Evolutionary conservation across 352 stramenopile species (phyloP).

Genomic region (Saprolegnia diclina): DNA sequence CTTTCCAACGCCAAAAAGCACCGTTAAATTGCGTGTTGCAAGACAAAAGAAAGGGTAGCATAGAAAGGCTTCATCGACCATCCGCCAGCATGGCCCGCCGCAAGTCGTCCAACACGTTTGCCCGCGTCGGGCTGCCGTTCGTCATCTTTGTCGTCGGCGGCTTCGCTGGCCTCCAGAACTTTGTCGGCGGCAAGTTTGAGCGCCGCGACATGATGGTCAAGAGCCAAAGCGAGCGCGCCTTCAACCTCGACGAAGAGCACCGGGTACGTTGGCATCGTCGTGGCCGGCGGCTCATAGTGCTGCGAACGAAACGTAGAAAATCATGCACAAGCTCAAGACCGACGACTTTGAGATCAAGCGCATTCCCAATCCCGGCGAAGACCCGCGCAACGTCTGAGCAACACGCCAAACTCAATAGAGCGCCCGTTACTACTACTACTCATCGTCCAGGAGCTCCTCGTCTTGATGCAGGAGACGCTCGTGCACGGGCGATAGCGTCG

Average conservation of each 20-base stretch:
- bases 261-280: slow-evolving; percentile 38
- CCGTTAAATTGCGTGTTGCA: no score
- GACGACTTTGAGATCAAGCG: slow-evolving; percentile 85
- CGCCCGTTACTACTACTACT: not conserved
- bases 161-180: slow-evolving; percentile 72
- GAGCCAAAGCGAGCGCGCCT: slow-evolving; percentile 71
- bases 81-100: not conserved
- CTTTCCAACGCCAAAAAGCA: no score
- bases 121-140: slow-evolving; percentile 62
- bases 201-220: slow-evolving; percentile 73
- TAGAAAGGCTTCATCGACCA: no score
- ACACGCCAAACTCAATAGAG: no score
- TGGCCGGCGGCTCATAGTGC: not conserved
- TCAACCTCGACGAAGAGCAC: slow-evolving; percentile 83
- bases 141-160: slow-evolving; percentile 79
- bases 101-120: slow-evolving; percentile 55
- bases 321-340: slow-evolving; percentile 73
- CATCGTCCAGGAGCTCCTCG: not conserved
- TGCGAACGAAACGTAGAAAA: slow-evolving; percentile 46
- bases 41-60: no score
- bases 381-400: slow-evolving; percentile 17
- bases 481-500: not conserved
- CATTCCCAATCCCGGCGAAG: slow-evolving; percentile 53
- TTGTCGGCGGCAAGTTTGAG: slow-evolving; percentile 79
- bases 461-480: slow-evolving; percentile 10